Evolutionary conservation across 2,329 filamentous ascomycete species (phyloP), one percentile per base, ranked within the genome.

Genomic region (Lachnellula arida): DNA sequence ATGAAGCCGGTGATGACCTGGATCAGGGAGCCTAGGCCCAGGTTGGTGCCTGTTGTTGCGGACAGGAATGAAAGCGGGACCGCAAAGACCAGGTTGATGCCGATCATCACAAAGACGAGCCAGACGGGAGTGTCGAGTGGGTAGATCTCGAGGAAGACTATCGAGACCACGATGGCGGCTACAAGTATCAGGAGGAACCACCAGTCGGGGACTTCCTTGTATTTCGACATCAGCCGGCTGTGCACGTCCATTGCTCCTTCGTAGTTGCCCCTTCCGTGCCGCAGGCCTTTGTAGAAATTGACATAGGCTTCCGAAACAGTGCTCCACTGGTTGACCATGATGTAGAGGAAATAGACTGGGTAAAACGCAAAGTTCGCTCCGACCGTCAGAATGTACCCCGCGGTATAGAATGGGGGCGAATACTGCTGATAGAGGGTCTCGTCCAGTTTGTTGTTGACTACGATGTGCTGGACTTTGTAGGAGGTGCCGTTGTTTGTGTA

Each of bases 131-230:
- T 65, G 23, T 53, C 49, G 4, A 50, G 42, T 17, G 39, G 48
- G 32, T 28, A 58, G 15, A 58, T 50, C 46, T 52, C 43, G 40
- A 73, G 62, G 47, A 69, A 64, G 51, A 73, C 58, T 42, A 72
- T 64, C 5, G 70, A 67, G 19, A 73, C 67, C 23, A 72, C 62
- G 53, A 73, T 66, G 51, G 70, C 67, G 43, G 37, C 58, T 19
- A 68, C 56, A 4, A 76, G 67, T 43, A 77, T 74, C 35, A 71
- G 34, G 5, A 76, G 60, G 61, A 76, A 77, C 77, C 75, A 79
- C 76, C 76, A 79, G 54, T 78, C 76, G 0, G 77, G 76, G 0
- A 78, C 75, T 47, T 78, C 77, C 0, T 68, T 65, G 57, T 78
- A 79, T 2, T 65, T 68, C 4, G 68, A 61, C 76, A 79, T 78